Evolutionary conservation across 1,139 yeast species (phyloP).

Genomic region (Petasospora rhodanensis): DNA sequence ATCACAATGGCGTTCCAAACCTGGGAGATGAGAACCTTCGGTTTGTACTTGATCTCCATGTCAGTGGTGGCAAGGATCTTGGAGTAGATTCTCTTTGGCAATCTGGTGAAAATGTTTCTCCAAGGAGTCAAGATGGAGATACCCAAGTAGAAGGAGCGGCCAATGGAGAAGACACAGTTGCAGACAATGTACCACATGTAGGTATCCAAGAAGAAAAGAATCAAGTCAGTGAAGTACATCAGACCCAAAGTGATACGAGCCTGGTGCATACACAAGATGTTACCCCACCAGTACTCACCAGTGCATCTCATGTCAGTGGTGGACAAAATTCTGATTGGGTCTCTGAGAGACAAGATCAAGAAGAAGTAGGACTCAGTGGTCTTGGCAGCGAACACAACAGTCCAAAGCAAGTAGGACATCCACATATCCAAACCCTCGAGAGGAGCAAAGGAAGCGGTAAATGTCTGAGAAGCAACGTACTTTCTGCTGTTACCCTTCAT

Average conservation of each 20-base stretch:
- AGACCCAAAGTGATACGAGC: conserved; percentile 84
- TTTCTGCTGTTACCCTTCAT: conserved; percentile 85
- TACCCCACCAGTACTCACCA: conserved; percentile 90
- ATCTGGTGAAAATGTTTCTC: conserved; percentile 96
- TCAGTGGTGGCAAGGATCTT: conserved; percentile 96
- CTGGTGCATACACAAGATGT: conserved; percentile 73
- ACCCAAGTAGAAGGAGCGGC: conserved; percentile 97
- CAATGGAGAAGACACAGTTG: conserved; percentile 93
- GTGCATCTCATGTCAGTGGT: conserved; percentile 67
- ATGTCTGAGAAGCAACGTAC: conserved; percentile 91
- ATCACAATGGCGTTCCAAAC: conserved; percentile 98
- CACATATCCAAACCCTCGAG: conserved; percentile 90
- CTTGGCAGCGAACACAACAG: conserved; percentile 83
- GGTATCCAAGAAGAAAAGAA: conserved; percentile 96
- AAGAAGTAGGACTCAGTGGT: conserved; percentile 88
- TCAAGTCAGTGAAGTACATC: conserved; percentile 87
- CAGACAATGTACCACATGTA: conserved; percentile 97
- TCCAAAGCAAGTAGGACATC: conserved; percentile 92
- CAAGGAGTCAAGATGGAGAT: conserved; percentile 97
- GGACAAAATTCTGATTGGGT: conserved; percentile 79
- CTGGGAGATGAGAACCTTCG: conserved; percentile 95
- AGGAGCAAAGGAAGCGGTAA: conserved; percentile 85
- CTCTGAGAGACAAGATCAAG: conserved; percentile 85
- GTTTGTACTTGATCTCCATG: conserved; percentile 98
- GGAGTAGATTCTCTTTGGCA: conserved; percentile 97